Evolutionary conservation across 768 basidiomycete species (phyloP).

Genomic region (Phaeolepiota aurea): DNA sequence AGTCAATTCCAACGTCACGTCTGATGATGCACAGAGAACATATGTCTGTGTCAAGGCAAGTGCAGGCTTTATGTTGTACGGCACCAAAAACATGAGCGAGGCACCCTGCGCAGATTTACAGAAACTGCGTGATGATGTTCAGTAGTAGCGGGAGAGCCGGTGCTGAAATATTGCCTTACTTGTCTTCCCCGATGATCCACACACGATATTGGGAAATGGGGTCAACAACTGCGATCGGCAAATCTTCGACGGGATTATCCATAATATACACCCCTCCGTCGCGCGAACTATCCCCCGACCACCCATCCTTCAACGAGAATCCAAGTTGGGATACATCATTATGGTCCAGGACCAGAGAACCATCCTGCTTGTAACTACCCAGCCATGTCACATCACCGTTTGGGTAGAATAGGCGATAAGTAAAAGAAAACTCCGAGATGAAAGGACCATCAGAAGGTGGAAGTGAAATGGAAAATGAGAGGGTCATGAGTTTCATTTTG

Average conservation of each 20-base stretch:
- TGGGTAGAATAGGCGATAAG: conserved; percentile 39
- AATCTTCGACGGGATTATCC: background rate
- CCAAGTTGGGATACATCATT: conserved; percentile 3
- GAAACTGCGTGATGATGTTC: conserved; percentile 7
- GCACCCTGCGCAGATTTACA: conserved; percentile 15
- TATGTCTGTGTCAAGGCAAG: conserved; percentile 4
- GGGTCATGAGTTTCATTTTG: background rate
- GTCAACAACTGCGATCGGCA: background rate
- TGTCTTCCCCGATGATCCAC: conserved; percentile 13
- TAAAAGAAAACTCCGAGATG: conserved; percentile 25
- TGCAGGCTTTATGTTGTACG: conserved; percentile 9
- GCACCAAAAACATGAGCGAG: conserved; percentile 22
- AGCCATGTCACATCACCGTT: conserved; percentile 37
- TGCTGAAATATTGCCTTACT: conserved; percentile 9
- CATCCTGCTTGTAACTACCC: conserved; percentile 35
- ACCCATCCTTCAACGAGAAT: conserved; percentile 10
- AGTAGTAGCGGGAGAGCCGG: conserved; percentile 1
- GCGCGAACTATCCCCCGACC: conserved; percentile 9
- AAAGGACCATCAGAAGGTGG: conserved; percentile 2
- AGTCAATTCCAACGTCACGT: conserved; percentile 1
- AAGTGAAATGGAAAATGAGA: conserved; percentile 5
- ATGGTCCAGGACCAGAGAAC: conserved; percentile 24
- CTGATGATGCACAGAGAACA: conserved; percentile 2
- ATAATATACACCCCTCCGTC: background rate
- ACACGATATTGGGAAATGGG: conserved; percentile 7